Evolutionary conservation across 306 rosid genomes (phyloP), one percentile per base, ranked within the genome.

Genomic region (Prunus mira): DNA sequence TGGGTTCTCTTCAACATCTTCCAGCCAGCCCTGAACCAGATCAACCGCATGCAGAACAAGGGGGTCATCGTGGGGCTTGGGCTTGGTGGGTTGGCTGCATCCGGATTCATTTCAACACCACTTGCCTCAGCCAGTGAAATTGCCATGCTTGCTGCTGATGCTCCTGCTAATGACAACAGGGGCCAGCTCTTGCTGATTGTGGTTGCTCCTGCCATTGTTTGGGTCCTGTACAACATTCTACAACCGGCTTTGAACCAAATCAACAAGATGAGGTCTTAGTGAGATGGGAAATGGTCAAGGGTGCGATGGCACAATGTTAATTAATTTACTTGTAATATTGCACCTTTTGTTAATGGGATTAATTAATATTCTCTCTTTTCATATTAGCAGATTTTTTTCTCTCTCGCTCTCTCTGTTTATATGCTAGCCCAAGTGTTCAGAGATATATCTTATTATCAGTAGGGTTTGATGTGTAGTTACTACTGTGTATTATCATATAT

Each of bases 231-330:
- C 76, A 91, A 94, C 60, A 94, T 94, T 69, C 83, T 94, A 82
- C 97, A 90, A 80, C 98, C 98, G 5, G 98, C 98, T 45, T 78
- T 94, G 73, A 95, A 95, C 89, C 97, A 95, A 85, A 43, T 95
- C 76, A 92, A 89, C 85, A 84, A 79, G 82, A 95, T 95, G 98
- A 88, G 96, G 76, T 94, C 98, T 11, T 34, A 54, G 30, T 19
- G 69, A 14, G 47, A 65, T 4, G 69, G 50, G 11, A 4, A 10
- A 9, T 19, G 10, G 69, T 15, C 5, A 30, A 19, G 9, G 69
- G 27, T 65, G 69, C 27, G 25, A 34, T 65, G 49, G 9, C 50
- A 18, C 69, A 34, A 34, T 14, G 22, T 17, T 30, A 34, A 27
- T 25, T 11, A 34, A 19, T n/a, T 65, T 19, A 9, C 69, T 34